Percentiles rank a stretch among this genome's conserved stretches.
Evolutionary conservation across 2,329 filamentous ascomycete genomes (phyloP).

Genomic region (Ophiosphaerella herpotricha): DNA sequence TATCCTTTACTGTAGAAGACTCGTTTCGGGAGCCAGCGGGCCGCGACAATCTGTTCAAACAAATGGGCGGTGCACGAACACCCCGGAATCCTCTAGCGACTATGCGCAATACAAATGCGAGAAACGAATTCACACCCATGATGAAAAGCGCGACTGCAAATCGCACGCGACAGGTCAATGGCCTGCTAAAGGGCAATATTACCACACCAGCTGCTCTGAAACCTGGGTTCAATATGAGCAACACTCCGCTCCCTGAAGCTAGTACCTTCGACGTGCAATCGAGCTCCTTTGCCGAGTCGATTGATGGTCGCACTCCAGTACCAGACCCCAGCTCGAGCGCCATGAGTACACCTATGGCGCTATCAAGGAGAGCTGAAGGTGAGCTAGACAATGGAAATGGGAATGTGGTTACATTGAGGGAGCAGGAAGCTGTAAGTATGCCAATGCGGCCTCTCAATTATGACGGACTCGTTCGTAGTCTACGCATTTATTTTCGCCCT

Average conservation of each 20-base stretch:
- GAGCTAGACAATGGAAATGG: constrained; percentile 78
- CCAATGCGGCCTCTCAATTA: neutral
- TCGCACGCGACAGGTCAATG: constrained; percentile 53
- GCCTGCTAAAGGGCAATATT: constrained; percentile 41
- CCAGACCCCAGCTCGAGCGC: constrained; percentile 78
- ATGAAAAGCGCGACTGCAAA: constrained; percentile 82
- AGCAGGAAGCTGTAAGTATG: constrained; percentile 80
- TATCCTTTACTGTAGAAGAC: constrained; percentile 85
- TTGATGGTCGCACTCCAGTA: constrained; percentile 70
- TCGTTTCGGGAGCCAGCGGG: constrained; percentile 80
- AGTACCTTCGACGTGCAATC: constrained; percentile 58
- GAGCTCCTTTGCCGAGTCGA: constrained; percentile 59
- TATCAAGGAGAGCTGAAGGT: constrained; percentile 67
- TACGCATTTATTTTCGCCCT: neutral
- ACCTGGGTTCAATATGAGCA: constrained; percentile 66
- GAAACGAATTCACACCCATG: constrained; percentile 89
- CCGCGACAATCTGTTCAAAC: constrained; percentile 73
- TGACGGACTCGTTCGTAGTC: neutral
- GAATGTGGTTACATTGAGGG: constrained; percentile 86
- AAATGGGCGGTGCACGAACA: constrained; percentile 70
- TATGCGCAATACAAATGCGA: constrained; percentile 58
- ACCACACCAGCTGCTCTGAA: constrained; percentile 70
- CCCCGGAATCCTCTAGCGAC: constrained; percentile 72
- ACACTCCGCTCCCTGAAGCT: constrained; percentile 78
- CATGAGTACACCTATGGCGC: constrained; percentile 78